Percentiles rank a stretch among this genome's conserved stretches.
phyloP scores from a whole-genome alignment of 1,139 yeast species.

The Scheffersomyces titani region DNA sequence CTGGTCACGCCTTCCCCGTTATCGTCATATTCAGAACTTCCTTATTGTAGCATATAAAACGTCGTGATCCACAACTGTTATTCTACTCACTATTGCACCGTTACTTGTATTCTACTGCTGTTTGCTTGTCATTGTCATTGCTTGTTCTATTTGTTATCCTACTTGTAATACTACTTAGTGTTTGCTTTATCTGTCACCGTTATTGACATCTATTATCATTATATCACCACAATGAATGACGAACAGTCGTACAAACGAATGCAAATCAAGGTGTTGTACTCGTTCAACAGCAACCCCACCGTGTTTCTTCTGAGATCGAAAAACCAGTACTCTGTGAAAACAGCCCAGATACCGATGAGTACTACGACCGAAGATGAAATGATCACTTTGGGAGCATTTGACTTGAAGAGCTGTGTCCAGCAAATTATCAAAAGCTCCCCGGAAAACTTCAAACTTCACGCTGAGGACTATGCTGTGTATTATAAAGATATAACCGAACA shows the following conservation, averaged over 20 bases:
- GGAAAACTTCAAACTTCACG: slow-evolving; percentile 50
- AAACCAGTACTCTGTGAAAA: slow-evolving; percentile 44
- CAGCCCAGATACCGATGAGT: slow-evolving; percentile 44
- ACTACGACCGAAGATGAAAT: slow-evolving; percentile 28
- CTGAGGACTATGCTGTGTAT: slow-evolving; percentile 67
- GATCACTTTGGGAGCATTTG: slow-evolving; percentile 58
- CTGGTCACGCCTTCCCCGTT: neutral
- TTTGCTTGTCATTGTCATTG: neutral
- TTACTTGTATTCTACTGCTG: neutral
- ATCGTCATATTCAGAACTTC: neutral
- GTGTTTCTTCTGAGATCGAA: slow-evolving; percentile 61
- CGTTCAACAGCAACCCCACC: slow-evolving; percentile 57
- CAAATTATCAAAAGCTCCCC: slow-evolving; percentile 57
- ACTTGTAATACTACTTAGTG: neutral
- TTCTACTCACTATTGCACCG: neutral
- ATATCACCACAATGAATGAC: slow-evolving; percentile 10
- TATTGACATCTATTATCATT: neutral
- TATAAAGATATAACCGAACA: slow-evolving; percentile 72
- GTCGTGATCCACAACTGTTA: neutral
- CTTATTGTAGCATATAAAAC: neutral
- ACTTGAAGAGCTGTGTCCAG: slow-evolving; percentile 50
- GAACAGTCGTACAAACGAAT: slow-evolving; percentile 36
- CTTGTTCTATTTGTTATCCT: neutral
- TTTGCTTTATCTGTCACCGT: slow-evolving; percentile 2
- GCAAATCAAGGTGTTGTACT: slow-evolving; percentile 61